Percentiles rank a stretch among this genome's conserved stretches.
Conservation (phyloP, 495 filamentous ascomycete genomes). For the Penicillium manginii region DNA sequence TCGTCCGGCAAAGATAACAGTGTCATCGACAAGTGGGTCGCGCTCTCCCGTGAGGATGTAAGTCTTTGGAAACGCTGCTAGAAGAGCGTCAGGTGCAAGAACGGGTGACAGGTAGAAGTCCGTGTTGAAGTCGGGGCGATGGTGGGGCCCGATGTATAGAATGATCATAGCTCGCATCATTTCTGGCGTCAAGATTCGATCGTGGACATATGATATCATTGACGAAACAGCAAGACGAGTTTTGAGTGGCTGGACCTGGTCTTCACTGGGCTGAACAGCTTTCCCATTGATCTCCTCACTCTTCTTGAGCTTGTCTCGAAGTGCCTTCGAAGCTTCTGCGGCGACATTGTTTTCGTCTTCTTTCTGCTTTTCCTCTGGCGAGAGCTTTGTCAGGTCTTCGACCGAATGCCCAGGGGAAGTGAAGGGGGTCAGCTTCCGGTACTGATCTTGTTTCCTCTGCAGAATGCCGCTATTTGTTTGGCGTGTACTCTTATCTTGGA, state of each 20-base stretch:
- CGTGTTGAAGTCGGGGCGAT: constrained; percentile 87
- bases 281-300: constrained; percentile 32
- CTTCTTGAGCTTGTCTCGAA: constrained; percentile 30
- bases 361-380: constrained; percentile 43
- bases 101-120: constrained; percentile 91
- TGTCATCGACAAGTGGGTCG: constrained; percentile 95
- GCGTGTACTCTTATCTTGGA: constrained; percentile 78
- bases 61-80: constrained; percentile 84
- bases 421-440: constrained; percentile 59
- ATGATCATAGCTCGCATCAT: constrained; percentile 99
- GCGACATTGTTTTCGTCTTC: constrained; percentile 32
- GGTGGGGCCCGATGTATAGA: constrained; percentile 91
- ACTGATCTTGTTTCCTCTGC: constrained; percentile 75
- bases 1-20: constrained; percentile 90
- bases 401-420: constrained; percentile 71
- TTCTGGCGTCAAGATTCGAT: constrained; percentile 91
- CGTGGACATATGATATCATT: constrained; percentile 98
- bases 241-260: constrained; percentile 69
- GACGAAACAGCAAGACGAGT: constrained; percentile 89
- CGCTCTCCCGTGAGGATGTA: constrained; percentile 94
- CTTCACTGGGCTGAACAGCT: constrained; percentile 44
- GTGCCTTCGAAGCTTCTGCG: constrained; percentile 30
- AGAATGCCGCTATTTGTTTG: constrained; percentile 77
- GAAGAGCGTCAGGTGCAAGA: constrained; percentile 80
- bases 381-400: constrained; percentile 37